These are phyloP conservation scores for Globisporangium acanthophoron DNA, from an alignment of 352 stramenopile species.

Conservation along the genomic window DNA sequence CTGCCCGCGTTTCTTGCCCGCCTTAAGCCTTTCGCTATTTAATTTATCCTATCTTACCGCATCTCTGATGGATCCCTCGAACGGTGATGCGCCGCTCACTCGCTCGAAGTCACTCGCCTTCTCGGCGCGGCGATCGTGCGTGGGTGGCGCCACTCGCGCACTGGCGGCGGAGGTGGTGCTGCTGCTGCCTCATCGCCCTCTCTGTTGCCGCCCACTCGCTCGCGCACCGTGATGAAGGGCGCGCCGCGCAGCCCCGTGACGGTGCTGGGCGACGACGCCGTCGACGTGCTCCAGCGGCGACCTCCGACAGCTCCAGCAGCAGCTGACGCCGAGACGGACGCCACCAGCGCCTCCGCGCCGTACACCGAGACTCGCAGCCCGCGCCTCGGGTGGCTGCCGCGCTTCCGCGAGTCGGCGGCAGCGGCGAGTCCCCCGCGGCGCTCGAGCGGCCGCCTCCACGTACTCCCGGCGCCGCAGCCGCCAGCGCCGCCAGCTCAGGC, in stretches of 20 bases:
- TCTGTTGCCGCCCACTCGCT: neutral
- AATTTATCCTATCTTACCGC: neutral
- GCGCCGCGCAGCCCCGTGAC: constrained; percentile 10
- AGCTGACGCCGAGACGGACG: neutral
- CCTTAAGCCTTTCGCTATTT: neutral
- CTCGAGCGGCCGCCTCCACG: neutral
- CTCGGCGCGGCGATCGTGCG: too few relatives aligned
- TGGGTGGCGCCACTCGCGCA: neutral
- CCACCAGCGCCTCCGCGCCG: neutral
- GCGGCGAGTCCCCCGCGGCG: neutral
- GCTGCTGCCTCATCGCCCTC: neutral
- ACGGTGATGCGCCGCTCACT: too few relatives aligned
- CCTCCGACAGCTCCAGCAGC: neutral
- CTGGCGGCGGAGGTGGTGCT: neutral
- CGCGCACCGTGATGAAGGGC: constrained; percentile 4
- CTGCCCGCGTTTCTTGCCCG: neutral
- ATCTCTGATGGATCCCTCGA: neutral
- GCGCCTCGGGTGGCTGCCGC: constrained; percentile 5
- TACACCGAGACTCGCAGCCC: constrained; percentile 9
- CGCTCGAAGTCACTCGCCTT: too few relatives aligned
- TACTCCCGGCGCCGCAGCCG: neutral
- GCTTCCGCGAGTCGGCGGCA: constrained; percentile 1
- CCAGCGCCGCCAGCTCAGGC: neutral
- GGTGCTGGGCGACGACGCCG: constrained; percentile 6
- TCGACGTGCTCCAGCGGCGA: neutral